Conservation (phyloP, 345 rosid genomes). For the Combretum micranthum region DNA sequence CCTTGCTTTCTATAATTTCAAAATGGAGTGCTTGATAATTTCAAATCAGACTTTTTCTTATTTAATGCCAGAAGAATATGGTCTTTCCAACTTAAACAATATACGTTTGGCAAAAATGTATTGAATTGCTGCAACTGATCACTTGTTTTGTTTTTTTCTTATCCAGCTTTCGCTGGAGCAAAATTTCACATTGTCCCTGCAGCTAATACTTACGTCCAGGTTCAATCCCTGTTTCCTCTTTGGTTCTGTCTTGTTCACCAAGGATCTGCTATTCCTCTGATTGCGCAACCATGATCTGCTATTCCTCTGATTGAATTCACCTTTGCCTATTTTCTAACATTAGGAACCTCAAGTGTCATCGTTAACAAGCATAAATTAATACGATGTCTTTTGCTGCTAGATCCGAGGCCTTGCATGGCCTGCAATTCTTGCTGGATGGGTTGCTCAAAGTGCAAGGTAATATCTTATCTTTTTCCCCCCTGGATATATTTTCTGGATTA, state of each 20-base stretch:
- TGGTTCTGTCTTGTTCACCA: background rate
- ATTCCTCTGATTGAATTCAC: too few relatives aligned
- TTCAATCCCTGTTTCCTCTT: slow-evolving; percentile 15
- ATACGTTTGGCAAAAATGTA: background rate
- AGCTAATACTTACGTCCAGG: slow-evolving; percentile 87
- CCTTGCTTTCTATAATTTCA: background rate
- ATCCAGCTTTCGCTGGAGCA: slow-evolving; percentile 69
- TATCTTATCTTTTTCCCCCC: slow-evolving; percentile 5
- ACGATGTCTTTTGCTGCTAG: slow-evolving; percentile 20
- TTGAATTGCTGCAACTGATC: background rate
- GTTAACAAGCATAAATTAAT: background rate
- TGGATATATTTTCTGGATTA: background rate
- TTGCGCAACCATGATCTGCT: too few relatives aligned
- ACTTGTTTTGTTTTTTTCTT: slow-evolving; percentile 9
- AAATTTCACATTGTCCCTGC: slow-evolving; percentile 77
- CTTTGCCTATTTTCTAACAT: background rate
- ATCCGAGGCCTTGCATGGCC: slow-evolving; percentile 97
- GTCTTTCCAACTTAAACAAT: slow-evolving; percentile 4
- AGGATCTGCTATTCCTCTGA: background rate
- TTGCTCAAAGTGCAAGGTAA: slow-evolving; percentile 96
- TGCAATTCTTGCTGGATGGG: slow-evolving; percentile 80
- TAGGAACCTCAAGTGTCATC: background rate
- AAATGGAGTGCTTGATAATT: background rate
- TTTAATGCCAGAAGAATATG: too few relatives aligned
- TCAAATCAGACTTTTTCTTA: too few relatives aligned